These are phyloP conservation scores for Eucalyptus sp. DNA, from an alignment of 345 rosid species.

Conservation along the genomic window DNA sequence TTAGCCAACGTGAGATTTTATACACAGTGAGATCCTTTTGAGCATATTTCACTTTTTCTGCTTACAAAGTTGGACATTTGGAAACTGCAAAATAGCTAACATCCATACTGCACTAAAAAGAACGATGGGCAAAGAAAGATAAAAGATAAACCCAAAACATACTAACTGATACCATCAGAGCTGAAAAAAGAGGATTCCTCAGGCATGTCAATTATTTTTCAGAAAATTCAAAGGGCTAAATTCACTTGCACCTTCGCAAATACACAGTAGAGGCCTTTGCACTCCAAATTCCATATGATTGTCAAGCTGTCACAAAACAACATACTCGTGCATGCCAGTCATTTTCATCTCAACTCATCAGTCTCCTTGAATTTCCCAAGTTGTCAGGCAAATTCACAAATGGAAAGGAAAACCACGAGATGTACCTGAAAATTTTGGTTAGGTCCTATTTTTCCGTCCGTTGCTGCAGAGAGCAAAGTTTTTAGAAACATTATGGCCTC, in stretches of 20 bases:
- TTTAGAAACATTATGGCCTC: slow-evolving; percentile 66
- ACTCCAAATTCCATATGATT: slow-evolving; percentile 52
- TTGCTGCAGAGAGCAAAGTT: slow-evolving; percentile 50
- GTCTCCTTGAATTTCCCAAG: not conserved
- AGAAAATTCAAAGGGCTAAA: slow-evolving; percentile 55
- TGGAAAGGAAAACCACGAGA: not conserved
- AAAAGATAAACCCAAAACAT: not conserved
- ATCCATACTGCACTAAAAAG: not conserved
- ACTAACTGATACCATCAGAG: slow-evolving; percentile 37
- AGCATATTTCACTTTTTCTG: not conserved
- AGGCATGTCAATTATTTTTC: slow-evolving; percentile 40
- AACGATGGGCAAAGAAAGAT: not conserved
- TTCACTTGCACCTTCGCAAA: slow-evolving; percentile 23
- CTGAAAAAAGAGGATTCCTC: slow-evolving; percentile 51
- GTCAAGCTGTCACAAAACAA: slow-evolving; percentile 36
- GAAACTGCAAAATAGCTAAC: not conserved
- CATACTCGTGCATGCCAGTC: not conserved
- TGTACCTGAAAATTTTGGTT: slow-evolving; percentile 52
- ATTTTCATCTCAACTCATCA: not conserved
- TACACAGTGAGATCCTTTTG: not conserved
- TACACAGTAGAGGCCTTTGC: slow-evolving; percentile 35
- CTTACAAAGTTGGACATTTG: not conserved
- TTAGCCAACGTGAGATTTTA: not conserved
- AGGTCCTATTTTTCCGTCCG: slow-evolving; percentile 20
- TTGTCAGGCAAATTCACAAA: not conserved